Evolutionary conservation across 352 stramenopile genomes (phyloP), one percentile per base, ranked within the genome.

Genomic region (Labyrinthula sp.): DNA sequence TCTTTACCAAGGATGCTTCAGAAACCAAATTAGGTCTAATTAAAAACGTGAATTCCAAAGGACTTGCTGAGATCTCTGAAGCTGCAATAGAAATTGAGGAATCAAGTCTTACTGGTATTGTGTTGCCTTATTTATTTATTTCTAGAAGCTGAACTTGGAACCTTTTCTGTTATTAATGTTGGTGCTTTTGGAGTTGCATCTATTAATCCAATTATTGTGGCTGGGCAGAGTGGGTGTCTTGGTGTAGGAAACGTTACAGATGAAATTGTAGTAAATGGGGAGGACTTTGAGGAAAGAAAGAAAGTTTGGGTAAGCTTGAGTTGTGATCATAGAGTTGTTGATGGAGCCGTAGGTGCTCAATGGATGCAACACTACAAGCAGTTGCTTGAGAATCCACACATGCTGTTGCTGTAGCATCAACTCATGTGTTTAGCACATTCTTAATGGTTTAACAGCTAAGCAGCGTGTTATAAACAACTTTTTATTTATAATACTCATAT

Each of bases 371-470:
- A 77, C 26, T 94, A 93, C 67, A 95, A 94, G 70, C 72, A 76
- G 46, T 65, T 92, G 49, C 71, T 95, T n/a, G 82, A 96, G 61
- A 82, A 90, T 62, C 87, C 87, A 34, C 57, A 87, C 29, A 94
- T 80, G 60, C 86, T 96, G 69, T 81, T 96, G 52, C 72, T 96
- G 58, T 96, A 52, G n/a, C n/a, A n/a, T n/a, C n/a, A n/a, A n/a
- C n/a, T n/a, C n/a, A n/a, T n/a, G n/a, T n/a, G n/a, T n/a, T n/a
- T n/a, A n/a, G n/a, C n/a, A n/a, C n/a, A n/a, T n/a, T n/a, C n/a
- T n/a, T n/a, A n/a, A n/a, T n/a, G n/a, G n/a, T n/a, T n/a, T n/a
- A n/a, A n/a, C n/a, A n/a, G n/a, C n/a, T n/a, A n/a, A n/a, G n/a
- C n/a, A n/a, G n/a, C n/a, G n/a, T n/a, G n/a, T n/a, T n/a, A n/a